Evolutionary conservation across 805 yeast genomes (phyloP).

Genomic region (Metschnikowia rubicola): DNA sequence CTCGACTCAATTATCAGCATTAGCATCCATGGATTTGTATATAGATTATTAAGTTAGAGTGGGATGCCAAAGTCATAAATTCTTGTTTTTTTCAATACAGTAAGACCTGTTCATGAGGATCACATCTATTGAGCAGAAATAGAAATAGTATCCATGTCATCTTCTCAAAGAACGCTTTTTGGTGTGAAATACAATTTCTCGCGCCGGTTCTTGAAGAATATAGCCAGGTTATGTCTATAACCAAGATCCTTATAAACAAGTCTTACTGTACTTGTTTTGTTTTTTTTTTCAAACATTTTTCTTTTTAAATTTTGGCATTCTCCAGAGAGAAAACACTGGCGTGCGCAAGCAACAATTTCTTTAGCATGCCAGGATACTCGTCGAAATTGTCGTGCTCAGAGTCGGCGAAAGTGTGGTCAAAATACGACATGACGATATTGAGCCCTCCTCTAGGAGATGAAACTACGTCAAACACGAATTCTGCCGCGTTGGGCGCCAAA

Average conservation of each 20-base stretch:
- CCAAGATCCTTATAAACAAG: too few species aligned
- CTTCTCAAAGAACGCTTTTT: too few species aligned
- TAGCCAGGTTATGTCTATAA: too few species aligned
- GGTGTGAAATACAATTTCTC: too few species aligned
- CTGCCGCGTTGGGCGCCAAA: conserved; percentile 31
- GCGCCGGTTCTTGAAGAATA: too few species aligned
- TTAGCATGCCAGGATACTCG: conserved; percentile 19
- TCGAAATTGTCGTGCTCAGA: conserved; percentile 23
- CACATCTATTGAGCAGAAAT: too few species aligned
- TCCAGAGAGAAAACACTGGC: conserved; percentile 1
- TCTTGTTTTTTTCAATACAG: neutral
- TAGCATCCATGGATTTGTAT: too few species aligned
- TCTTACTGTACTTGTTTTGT: neutral
- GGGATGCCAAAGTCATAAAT: too few species aligned
- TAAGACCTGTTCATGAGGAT: too few species aligned
- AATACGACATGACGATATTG: conserved; percentile 32
- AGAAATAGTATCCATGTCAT: too few species aligned
- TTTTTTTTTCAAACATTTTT: neutral
- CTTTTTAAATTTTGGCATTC: neutral
- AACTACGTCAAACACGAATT: conserved; percentile 32
- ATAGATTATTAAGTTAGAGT: too few species aligned
- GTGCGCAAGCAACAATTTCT: conserved; percentile 3
- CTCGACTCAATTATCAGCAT: too few species aligned
- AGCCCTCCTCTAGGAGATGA: conserved; percentile 32
- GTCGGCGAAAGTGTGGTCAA: conserved; percentile 27